Conservation (phyloP, 2,329 filamentous ascomycete genomes). For the Alternaria gaisen region DNA sequence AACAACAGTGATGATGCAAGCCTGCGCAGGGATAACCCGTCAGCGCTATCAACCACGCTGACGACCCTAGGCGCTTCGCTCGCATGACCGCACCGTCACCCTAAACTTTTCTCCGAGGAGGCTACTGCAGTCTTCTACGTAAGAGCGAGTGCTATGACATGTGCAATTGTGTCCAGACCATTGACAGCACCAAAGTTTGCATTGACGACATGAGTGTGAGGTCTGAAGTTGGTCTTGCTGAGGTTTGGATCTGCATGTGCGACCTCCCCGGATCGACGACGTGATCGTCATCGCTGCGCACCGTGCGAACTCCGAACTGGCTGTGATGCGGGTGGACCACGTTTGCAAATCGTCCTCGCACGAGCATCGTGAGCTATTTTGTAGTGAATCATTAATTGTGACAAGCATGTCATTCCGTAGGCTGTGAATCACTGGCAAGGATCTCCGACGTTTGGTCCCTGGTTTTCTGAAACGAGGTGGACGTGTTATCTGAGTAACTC, state of each 20-base stretch:
- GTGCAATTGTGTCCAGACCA: constrained; percentile 8
- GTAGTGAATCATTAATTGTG: background rate
- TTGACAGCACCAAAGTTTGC: background rate
- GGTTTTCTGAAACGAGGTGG: background rate
- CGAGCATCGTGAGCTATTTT: constrained; percentile 7
- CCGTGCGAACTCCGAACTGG: background rate
- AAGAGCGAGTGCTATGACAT: constrained; percentile 19
- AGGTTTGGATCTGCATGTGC: background rate
- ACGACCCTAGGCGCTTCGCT: constrained; percentile 10
- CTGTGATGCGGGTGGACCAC: background rate
- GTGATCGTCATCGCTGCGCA: constrained; percentile 25
- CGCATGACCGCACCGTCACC: constrained; percentile 16
- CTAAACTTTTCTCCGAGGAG: constrained; percentile 8
- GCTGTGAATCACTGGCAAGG: background rate
- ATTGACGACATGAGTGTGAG: constrained; percentile 6
- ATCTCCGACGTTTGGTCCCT: background rate
- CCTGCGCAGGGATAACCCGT: constrained; percentile 15
- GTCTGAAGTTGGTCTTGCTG: background rate
- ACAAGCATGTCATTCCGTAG: background rate
- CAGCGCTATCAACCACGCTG: constrained; percentile 11
- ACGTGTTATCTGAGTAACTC: background rate
- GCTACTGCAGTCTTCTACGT: constrained; percentile 19
- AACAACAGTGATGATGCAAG: constrained; percentile 25
- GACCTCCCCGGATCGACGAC: constrained; percentile 21
- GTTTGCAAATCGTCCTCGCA: constrained; percentile 10